phyloP scores from a whole-genome alignment of 2,329 filamentous ascomycete species.

The Cadophora malorum region DNA sequence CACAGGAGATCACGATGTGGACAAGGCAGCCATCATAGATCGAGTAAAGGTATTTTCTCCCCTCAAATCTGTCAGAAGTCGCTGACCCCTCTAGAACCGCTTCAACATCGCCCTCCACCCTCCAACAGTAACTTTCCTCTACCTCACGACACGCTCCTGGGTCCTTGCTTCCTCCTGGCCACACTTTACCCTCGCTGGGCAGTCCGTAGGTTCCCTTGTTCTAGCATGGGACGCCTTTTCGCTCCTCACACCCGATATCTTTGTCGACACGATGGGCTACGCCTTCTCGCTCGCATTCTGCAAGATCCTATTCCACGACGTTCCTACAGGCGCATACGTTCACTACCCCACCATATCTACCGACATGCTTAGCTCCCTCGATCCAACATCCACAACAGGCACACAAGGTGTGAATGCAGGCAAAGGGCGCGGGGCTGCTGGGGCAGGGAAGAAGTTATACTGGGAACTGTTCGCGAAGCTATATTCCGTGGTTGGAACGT shows the following conservation, averaged over 20 bases:
- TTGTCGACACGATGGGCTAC: conserved; percentile 98
- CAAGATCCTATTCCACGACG: conserved; percentile 78
- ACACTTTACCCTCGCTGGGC: conserved; percentile 90
- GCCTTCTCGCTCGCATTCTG: conserved; percentile 85
- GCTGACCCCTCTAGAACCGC: conserved; percentile 61
- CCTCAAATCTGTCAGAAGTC: background rate
- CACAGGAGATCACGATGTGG: conserved; percentile 90
- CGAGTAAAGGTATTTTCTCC: conserved; percentile 69
- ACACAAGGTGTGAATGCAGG: conserved; percentile 82
- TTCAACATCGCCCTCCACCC: conserved; percentile 93
- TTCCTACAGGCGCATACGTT: conserved; percentile 92
- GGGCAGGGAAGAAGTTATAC: conserved; percentile 77
- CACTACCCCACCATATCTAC: conserved; percentile 99
- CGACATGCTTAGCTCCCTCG: conserved; percentile 89
- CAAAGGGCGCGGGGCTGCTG: conserved; percentile 74
- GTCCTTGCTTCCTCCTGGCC: conserved; percentile 89
- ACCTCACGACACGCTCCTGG: conserved; percentile 85
- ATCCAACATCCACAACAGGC: conserved; percentile 64
- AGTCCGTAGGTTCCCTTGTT: conserved; percentile 86
- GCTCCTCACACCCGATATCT: conserved; percentile 90
- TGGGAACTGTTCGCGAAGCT: conserved; percentile 85
- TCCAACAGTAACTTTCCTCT: conserved; percentile 85
- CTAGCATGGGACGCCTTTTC: conserved; percentile 92
- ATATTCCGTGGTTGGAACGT: conserved; percentile 83
- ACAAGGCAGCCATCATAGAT: conserved; percentile 78